Evolutionary conservation across 345 rosid genomes (phyloP), one percentile per base, ranked within the genome.

Genomic region (Brassica rapa): DNA sequence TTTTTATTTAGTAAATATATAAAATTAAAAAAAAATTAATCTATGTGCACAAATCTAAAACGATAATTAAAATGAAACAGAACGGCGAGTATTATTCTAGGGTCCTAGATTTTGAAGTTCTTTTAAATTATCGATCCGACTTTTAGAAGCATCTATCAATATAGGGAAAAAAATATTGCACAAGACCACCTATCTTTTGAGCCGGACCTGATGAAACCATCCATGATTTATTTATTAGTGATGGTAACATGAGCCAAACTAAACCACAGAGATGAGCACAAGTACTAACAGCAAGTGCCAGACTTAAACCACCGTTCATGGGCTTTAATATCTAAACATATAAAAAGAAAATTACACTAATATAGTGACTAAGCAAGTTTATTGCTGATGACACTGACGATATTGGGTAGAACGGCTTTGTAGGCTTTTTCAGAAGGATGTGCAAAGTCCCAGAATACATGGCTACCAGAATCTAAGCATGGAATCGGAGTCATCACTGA

Each of bases 341-440:
- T 5, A 6, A 32, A 64, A 30, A 16, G 5, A 16, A 14, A 23
- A n/a, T 51, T 15, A 46, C 55, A 46, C 55, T 8, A 21, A 51
- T 4, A 0, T 21, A 74, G 35, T 21, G 64, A 66, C 65, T 71
- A 78, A 27, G 72, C 30, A 4, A 78, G 77, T 0, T 56, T 78
- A 35, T 4, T 64, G 43, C 66, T 33, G 37, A 71, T 78, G 23
- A 63, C 24, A 66, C n/a, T 53, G 51, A 71, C 35, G 72, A 72
- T 32, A 4, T 55, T 30, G 5, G 77, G 77, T 43, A 66, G 32
- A 46, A 78, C 14, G n/a, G 39, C 4, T 67, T 15, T 59, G 27
- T 72, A 72, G 9, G 82, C 82, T 16, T 67, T 78, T 72, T 78
- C 72, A 25, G 77, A 64, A 41, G 82, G 82, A 78, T 78, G 82